A percentile compares a stretch with the other conserved stretches of the same genome.
phyloP scores from a whole-genome alignment of 2,329 filamentous ascomycete genomes.

The Colletotrichum tropicale region DNA sequence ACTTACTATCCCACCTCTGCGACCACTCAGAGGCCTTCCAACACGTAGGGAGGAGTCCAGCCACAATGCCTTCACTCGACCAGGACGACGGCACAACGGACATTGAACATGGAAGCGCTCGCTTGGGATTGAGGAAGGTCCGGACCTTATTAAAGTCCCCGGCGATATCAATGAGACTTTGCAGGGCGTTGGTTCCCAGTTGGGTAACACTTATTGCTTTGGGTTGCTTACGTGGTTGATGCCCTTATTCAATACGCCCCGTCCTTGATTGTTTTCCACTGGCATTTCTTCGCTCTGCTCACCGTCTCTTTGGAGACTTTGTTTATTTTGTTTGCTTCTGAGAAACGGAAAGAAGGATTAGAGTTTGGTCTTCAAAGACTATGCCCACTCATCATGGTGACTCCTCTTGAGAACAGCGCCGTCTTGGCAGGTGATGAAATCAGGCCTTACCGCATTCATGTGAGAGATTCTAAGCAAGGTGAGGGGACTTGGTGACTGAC shows the following conservation, averaged over 20 bases:
- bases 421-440: conserved; percentile 45
- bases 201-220: not conserved
- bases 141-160: conserved; percentile 2
- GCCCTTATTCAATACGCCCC: not conserved
- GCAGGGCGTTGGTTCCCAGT: not conserved
- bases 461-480: conserved; percentile 37
- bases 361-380: not conserved
- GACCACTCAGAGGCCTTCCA: not conserved
- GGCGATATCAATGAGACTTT: not conserved
- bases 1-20: not conserved
- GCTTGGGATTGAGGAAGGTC: not conserved
- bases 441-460: conserved; percentile 61
- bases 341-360: not conserved
- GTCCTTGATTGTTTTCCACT: not conserved
- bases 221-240: not conserved
- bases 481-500: conserved; percentile 28
- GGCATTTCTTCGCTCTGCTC: not conserved
- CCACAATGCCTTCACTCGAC: not conserved
- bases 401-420: not conserved
- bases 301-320: not conserved
- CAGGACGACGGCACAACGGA: not conserved
- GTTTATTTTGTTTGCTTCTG: not conserved
- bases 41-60: not conserved
- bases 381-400: conserved; percentile 5
- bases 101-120: not conserved